Percentiles rank a stretch among this genome's conserved stretches.
These are phyloP conservation scores for Stachybotrys echinatus DNA, from an alignment of 2,329 filamentous ascomycete species.

Conservation along the genomic window DNA sequence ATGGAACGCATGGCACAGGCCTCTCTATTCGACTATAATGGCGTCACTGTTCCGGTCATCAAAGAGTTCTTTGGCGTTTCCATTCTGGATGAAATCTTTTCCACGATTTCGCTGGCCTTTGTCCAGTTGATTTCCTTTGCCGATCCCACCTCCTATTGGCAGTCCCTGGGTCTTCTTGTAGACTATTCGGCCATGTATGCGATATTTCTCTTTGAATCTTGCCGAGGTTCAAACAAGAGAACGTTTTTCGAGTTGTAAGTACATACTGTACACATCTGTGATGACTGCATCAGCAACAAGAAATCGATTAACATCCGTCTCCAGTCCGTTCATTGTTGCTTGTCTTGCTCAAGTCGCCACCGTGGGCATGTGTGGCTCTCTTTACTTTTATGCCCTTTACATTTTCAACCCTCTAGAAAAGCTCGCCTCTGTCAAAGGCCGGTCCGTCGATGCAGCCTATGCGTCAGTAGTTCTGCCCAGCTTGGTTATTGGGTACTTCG, in stretches of 20 bases:
- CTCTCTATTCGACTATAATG: slow-evolving; percentile 2
- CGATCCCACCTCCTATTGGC: slow-evolving; percentile 16
- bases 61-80: slow-evolving; percentile 14
- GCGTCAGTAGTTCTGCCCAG: slow-evolving; percentile 12
- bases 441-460: slow-evolving; percentile 6
- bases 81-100: slow-evolving; percentile 13
- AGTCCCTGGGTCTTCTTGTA: slow-evolving; percentile 18
- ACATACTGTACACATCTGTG: not conserved
- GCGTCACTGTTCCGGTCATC: slow-evolving; percentile 7
- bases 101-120: slow-evolving; percentile 13
- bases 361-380: slow-evolving; percentile 13
- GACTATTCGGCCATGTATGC: slow-evolving; percentile 20
- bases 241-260: slow-evolving; percentile 17
- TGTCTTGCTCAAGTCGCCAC: slow-evolving; percentile 15
- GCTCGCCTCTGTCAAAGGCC: slow-evolving; percentile 6
- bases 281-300: not conserved
- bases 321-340: slow-evolving; percentile 11
- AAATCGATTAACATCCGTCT: not conserved
- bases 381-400: slow-evolving; percentile 17
- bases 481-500: slow-evolving; percentile 10
- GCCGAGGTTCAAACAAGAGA: slow-evolving; percentile 9
- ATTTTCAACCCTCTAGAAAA: slow-evolving; percentile 11
- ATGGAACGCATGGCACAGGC: slow-evolving; percentile 7
- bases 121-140: slow-evolving; percentile 16
- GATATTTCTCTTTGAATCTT: slow-evolving; percentile 17